These are phyloP conservation scores for Macrophomina pseudophaseolina DNA, from an alignment of 2,329 filamentous ascomycete species.

Conservation along the genomic window DNA sequence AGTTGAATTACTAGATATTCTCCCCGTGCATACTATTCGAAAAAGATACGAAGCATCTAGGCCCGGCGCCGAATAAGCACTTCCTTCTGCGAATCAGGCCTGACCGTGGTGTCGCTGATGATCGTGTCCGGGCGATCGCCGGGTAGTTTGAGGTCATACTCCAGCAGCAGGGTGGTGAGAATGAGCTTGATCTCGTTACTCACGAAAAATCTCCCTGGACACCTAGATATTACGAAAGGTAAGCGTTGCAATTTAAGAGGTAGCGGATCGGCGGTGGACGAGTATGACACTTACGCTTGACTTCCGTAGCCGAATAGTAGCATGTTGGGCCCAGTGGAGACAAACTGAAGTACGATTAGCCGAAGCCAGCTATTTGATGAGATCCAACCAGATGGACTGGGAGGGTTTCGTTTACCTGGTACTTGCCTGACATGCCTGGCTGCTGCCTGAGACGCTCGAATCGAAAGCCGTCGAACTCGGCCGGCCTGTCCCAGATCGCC, in stretches of 20 bases:
- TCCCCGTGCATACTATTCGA: too few species aligned
- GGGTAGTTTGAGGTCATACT: slow-evolving; percentile 24
- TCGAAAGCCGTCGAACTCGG: slow-evolving; percentile 29
- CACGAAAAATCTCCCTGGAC: slow-evolving; percentile 57
- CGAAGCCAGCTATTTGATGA: neutral
- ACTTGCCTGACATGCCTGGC: neutral
- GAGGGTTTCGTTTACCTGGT: neutral
- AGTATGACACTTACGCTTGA: slow-evolving; percentile 42
- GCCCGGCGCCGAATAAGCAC: neutral
- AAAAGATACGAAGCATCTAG: neutral
- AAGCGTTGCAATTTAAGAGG: neutral
- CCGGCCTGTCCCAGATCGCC: slow-evolving; percentile 19
- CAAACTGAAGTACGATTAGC: slow-evolving; percentile 1
- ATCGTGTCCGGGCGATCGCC: slow-evolving; percentile 4
- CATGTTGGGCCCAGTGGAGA: slow-evolving; percentile 29
- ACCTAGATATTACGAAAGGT: slow-evolving; percentile 30
- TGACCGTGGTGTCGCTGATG: neutral
- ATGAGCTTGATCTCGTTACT: slow-evolving; percentile 53
- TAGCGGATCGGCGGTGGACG: neutral
- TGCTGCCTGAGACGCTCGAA: slow-evolving; percentile 26
- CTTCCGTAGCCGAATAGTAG: slow-evolving; percentile 53
- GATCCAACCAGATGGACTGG: neutral
- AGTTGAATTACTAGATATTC: too few species aligned
- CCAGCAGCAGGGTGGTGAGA: slow-evolving; percentile 14
- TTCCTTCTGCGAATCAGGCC: neutral